phyloP scores from a whole-genome alignment of 257 asterid species.

The Echites panduratus region DNA sequence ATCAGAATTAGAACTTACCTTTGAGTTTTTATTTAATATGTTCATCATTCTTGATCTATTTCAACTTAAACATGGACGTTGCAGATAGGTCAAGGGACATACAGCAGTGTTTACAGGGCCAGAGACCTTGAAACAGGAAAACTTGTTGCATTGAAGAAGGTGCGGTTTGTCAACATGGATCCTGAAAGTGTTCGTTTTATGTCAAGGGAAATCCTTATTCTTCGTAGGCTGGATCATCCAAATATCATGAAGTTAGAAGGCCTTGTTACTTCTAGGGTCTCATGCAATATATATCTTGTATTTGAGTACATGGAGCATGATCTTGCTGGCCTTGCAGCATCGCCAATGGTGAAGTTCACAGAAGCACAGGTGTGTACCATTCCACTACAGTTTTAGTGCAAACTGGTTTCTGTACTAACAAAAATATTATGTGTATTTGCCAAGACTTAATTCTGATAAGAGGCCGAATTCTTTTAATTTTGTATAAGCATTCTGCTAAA shows the following conservation, averaged over 20 bases:
- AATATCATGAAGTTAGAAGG: constrained; percentile 92
- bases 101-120: constrained; percentile 90
- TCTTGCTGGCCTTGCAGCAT: constrained; percentile 78
- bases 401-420: not conserved
- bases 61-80: constrained; percentile 13
- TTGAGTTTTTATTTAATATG: not conserved
- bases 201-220: constrained; percentile 86
- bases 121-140: constrained; percentile 81
- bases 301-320: constrained; percentile 95
- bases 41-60: constrained; percentile 7
- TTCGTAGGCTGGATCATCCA: constrained; percentile 85
- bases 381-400: constrained; percentile 4
- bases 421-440: not conserved
- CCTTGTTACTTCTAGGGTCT: constrained; percentile 74
- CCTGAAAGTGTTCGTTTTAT: constrained; percentile 93
- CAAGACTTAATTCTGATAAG: not conserved
- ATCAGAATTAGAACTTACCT: not conserved
- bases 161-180: constrained; percentile 84
- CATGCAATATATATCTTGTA: constrained; percentile 80
- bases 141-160: constrained; percentile 79
- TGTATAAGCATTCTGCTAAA: not conserved
- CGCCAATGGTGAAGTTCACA: constrained; percentile 58
- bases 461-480: not conserved
- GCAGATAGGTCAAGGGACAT: constrained; percentile 97
- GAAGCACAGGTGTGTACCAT: constrained; percentile 67